Evolutionary conservation across 331 rosid species (phyloP), one percentile per base, ranked within the genome.

Genomic region (Spiraea crenata): DNA sequence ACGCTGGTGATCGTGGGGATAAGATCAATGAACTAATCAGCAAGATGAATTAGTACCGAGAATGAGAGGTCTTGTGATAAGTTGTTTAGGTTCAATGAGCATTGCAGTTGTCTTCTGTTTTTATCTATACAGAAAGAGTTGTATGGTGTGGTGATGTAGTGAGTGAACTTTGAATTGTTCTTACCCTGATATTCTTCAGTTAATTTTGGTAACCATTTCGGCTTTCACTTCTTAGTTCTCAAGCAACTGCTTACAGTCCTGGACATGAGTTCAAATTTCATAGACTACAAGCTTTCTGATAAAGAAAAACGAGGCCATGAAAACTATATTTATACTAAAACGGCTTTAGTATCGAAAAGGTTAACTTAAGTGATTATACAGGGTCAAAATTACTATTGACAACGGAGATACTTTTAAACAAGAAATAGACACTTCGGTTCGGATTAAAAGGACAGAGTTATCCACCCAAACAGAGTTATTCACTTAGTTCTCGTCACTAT

Each of bases 1-100:
- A 93, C 38, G 31, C 92, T 1, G 97, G 98, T 52, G 81, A 85
- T 75, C 96, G 97, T 0, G 90, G 81, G 63, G 91, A 89, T 72
- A 81, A 75, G 70, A 85, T 93, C 85, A 93, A 89, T 17, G 95
- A 90, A 42, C 87, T 90, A 5, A 70, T 93, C 48, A 59, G 77
- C 71, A 82, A 87, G 85, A 90, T 93, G 97, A 93, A 93, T 76
- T 93, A 82, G 74, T 16, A 17, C 35, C 35, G 39, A 63, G 66
- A 70, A 58, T 6, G 17, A 13, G 15, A 5, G 19, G 63, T 31
- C 56, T 31, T 19, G 3, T 12, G 42, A 47, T n/a, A 19, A 57
- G 37, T 7, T 37, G 1, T 49, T 57, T 52, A 49, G 40, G 39
- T 56, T 70, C 69, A 44, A 39, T 55, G 62, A 34, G 48, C 42